Evolutionary conservation across 306 rosid species (phyloP), one percentile per base, ranked within the genome.

Genomic region (Amphicarpaea edgeworthii): DNA sequence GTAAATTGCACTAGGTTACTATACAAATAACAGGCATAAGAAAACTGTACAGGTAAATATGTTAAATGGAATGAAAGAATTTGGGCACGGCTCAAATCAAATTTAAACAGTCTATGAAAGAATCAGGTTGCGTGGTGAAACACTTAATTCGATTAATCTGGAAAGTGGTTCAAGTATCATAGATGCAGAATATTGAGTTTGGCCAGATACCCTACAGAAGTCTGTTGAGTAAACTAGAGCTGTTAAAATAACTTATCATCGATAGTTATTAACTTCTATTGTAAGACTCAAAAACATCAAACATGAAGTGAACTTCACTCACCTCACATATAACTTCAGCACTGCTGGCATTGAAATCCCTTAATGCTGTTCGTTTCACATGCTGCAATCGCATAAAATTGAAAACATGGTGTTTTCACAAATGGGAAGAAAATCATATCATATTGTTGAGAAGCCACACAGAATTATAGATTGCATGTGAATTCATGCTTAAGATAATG

Each of bases 291-390:
- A 45, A 62, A 45, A 54, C 51, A 14, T 59, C 23, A 50, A 76
- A 23, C 46, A 67, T 15, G 24, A 42, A 73, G 24, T 70, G 24
- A 41, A 47, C 12, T 77, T 40, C 66, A 76, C 86, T 63, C 72
- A 90, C 97, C 97, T 89, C 91, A 47, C 97, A 92, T 74, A 95
- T 57, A 80, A 92, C 97, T 87, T 92, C 97, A 6, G 97, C 99
- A 80, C 90, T 89, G 73, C 85, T 78, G 72, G 99, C 93, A 28
- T 85, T 84, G 75, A 86, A 84, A 75, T 84, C 85, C 80, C 85
- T 86, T 69, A 92, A 37, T 49, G 97, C 97, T 38, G 88, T 78
- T 41, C 93, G 90, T 83, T 85, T 90, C 73, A 95, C 90, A 86
- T 89, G 97, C 99, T 92, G 92, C 84, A 71, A 86, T 51, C 43